phyloP scores from a whole-genome alignment of 2,329 filamentous ascomycete species.

The Cercospora zeae-maydis region DNA sequence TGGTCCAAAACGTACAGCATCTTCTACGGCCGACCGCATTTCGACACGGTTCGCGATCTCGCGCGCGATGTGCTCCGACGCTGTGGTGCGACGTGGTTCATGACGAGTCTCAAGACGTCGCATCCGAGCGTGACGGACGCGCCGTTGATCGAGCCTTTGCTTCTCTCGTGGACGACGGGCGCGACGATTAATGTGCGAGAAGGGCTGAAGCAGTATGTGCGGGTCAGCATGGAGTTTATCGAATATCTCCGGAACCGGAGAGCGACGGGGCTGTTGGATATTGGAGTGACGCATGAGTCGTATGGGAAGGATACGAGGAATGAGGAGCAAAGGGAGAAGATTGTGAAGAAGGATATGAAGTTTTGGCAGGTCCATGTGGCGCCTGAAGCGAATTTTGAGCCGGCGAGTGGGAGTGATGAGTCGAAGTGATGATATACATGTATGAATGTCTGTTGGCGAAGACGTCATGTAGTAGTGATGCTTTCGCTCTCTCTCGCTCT shows the following conservation, averaged over 20 bases:
- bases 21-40: conserved; percentile 62
- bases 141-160: conserved; percentile 57
- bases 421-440: neutral
- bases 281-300: conserved; percentile 43
- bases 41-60: conserved; percentile 57
- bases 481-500: neutral
- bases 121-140: conserved; percentile 64
- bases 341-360: conserved; percentile 23
- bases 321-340: conserved; percentile 20
- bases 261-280: conserved; percentile 47
- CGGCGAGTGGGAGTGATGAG: conserved; percentile 1
- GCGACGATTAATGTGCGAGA: conserved; percentile 54
- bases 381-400: conserved; percentile 9
- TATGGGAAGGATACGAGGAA: conserved; percentile 29
- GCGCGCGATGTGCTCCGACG: conserved; percentile 40
- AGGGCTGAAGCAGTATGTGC: conserved; percentile 58
- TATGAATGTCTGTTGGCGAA: too few relatives aligned
- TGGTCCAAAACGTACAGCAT: conserved; percentile 56
- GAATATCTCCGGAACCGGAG: conserved; percentile 42
- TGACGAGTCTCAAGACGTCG: conserved; percentile 39
- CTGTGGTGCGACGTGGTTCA: conserved; percentile 41
- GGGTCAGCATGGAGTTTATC: conserved; percentile 55
- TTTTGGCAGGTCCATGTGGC: conserved; percentile 42
- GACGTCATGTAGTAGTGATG: too few relatives aligned
- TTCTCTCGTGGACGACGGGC: conserved; percentile 59